Conservation (phyloP, 495 filamentous ascomycete species). For the Penicillium canescens region DNA sequence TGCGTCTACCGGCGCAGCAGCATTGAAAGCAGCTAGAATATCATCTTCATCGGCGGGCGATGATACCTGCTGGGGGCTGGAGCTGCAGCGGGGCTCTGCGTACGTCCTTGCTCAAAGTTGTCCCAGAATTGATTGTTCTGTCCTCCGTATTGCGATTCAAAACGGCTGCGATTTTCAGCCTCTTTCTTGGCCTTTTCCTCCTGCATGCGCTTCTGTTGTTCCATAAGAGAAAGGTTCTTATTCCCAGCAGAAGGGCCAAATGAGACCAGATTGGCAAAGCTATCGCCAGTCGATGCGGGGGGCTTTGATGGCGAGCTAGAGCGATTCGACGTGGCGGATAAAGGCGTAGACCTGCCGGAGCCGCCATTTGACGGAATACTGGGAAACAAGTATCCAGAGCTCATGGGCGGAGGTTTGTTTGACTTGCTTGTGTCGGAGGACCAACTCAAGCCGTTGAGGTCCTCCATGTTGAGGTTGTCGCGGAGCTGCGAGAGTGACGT, state of each 20-base stretch:
- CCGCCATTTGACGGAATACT: slow-evolving; percentile 57
- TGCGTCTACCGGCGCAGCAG: slow-evolving; percentile 59
- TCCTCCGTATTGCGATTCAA: slow-evolving; percentile 73
- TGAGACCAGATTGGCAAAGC: slow-evolving; percentile 85
- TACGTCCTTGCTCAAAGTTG: slow-evolving; percentile 50
- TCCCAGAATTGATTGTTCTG: slow-evolving; percentile 70
- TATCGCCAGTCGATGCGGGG: slow-evolving; percentile 69
- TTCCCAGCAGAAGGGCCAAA: slow-evolving; percentile 65
- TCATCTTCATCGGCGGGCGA: slow-evolving; percentile 53
- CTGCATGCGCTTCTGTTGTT: slow-evolving; percentile 80
- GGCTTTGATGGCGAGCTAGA: slow-evolving; percentile 53
- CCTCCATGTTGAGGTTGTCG: slow-evolving; percentile 48
- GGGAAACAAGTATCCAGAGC: slow-evolving; percentile 57
- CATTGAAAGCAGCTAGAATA: slow-evolving; percentile 62
- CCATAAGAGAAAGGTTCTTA: slow-evolving; percentile 74
- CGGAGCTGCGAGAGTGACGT: slow-evolving; percentile 10
- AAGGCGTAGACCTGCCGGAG: slow-evolving; percentile 70
- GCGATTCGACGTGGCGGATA: slow-evolving; percentile 55
- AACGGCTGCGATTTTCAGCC: slow-evolving; percentile 64
- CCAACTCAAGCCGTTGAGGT: slow-evolving; percentile 60
- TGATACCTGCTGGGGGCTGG: slow-evolving; percentile 48
- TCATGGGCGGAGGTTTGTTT: slow-evolving; percentile 51
- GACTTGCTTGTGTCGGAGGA: slow-evolving; percentile 36
- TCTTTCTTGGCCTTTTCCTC: slow-evolving; percentile 77
- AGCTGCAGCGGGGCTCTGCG: slow-evolving; percentile 39